Percentiles rank a stretch among this genome's conserved stretches.
Evolutionary conservation across 208 protist genomes (phyloP).

Genomic region (Crithidia bombi): DNA sequence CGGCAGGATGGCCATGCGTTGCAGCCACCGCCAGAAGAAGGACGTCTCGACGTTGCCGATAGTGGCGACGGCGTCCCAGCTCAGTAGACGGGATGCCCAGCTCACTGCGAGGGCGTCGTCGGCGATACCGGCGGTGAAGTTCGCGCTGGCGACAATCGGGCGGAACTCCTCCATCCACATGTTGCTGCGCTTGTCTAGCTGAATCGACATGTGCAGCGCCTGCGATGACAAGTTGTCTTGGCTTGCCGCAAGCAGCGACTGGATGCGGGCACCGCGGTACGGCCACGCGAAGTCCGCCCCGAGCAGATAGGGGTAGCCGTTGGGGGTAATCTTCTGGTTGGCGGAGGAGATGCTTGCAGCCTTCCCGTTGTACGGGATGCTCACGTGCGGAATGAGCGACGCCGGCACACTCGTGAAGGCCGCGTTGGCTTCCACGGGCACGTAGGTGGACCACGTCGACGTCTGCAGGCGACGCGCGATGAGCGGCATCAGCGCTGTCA

Average conservation of each 20-base stretch:
- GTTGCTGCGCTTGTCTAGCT: slow-evolving; percentile 59
- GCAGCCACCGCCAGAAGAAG: slow-evolving; percentile 67
- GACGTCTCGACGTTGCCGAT: slow-evolving; percentile 53
- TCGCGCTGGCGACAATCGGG: slow-evolving; percentile 29
- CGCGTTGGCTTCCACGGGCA: slow-evolving; percentile 18
- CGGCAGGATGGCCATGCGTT: slow-evolving; percentile 50
- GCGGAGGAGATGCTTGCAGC: slow-evolving; percentile 48
- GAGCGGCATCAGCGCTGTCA: slow-evolving; percentile 21
- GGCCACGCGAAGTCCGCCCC: slow-evolving; percentile 50
- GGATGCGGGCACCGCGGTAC: slow-evolving; percentile 50
- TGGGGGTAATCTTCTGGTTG: slow-evolving; percentile 58
- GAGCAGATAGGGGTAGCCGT: slow-evolving; percentile 51
- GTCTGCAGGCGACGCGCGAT: slow-evolving; percentile 6
- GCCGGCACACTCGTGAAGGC: slow-evolving; percentile 29
- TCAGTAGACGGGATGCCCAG: slow-evolving; percentile 41
- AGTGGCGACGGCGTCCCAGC: slow-evolving; percentile 38
- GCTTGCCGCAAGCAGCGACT: slow-evolving; percentile 40
- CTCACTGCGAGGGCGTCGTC: slow-evolving; percentile 22
- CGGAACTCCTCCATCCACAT: slow-evolving; percentile 42
- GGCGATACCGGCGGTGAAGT: slow-evolving; percentile 30
- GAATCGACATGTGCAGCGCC: slow-evolving; percentile 40
- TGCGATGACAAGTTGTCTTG: slow-evolving; percentile 18
- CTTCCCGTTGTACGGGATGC: slow-evolving; percentile 36
- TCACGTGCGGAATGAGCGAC: slow-evolving; percentile 43
- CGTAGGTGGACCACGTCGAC: slow-evolving; percentile 36